Base-by-base conservation (phyloP, 108 stramenopile genomes). In the Conticribra guillardii region DNA sequence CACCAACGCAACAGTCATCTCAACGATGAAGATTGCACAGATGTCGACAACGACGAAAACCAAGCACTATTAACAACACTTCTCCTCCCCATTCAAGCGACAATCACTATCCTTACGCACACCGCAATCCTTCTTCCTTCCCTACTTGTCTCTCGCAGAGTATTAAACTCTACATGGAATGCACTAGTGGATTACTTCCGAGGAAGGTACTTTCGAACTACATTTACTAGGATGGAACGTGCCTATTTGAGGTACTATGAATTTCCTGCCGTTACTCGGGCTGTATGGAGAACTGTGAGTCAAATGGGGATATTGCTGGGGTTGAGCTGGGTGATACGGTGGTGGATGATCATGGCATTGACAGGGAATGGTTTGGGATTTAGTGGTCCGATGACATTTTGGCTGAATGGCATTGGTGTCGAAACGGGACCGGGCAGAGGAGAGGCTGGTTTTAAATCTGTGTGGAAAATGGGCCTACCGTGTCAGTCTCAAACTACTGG, bases 121-220 rank as follows among this genome's bases (percentile, higher is more conserved):
- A 63, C 71, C 4, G 31, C 46, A 14, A 22, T 66, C 27, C 65
- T 79, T 21, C 64, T 79, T 51, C 77, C 77, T 26, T 48, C 69
- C 23, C 70, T 79, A 29, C 49, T 79, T 58, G 50, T 79, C 17
- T 44, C 77, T 26, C 77, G 77, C 16, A 69, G 77, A 34, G 18
- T 69, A 9, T 46, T 76, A 3, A 80, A 76, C 47, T 80, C 54
- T 22, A 76, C 80, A 21, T 59, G 59, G 26, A 60, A 55, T 3
- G 80, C 80, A 26, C 28, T 76, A 0, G 63, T 80, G 15, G 90
- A 91, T 53, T 85, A 85, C 54, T 83, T 80, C 76, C 76, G 67
- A 23, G 90, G 88, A 47, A 56, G 86, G 17, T 83, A 84, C 48
- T 54, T 89, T 11, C 81, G 85, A 11, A 84, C 66, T 17, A 92